These are phyloP conservation scores for Acanthamoeba triangularis DNA, from an alignment of 208 protist species.

Conservation along the genomic window DNA sequence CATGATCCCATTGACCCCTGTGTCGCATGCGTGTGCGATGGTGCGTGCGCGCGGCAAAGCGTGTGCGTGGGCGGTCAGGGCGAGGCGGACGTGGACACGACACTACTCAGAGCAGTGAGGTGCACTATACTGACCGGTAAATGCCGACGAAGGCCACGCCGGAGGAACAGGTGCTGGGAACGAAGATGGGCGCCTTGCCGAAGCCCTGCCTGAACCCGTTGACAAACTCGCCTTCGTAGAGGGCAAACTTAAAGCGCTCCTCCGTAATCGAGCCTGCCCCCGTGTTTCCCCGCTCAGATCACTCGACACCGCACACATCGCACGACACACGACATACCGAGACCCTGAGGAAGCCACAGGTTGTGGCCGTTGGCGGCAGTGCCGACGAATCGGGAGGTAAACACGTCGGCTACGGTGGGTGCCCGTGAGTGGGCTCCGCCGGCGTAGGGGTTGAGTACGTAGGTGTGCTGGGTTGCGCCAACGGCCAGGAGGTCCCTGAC, in stretches of 20 bases:
- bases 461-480: too few relatives aligned
- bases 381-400: background rate
- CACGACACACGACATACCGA: background rate
- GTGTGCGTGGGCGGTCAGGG: too few relatives aligned
- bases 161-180: background rate
- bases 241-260: background rate
- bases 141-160: background rate
- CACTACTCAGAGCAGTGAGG: background rate
- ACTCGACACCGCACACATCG: too few relatives aligned
- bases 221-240: constrained; percentile 54
- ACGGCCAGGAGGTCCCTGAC: too few relatives aligned
- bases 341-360: background rate
- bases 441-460: too few relatives aligned
- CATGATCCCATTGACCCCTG: constrained; percentile 9
- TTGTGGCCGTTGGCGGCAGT: background rate
- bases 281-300: too few relatives aligned
- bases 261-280: background rate
- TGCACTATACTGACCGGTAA: background rate
- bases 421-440: too few relatives aligned
- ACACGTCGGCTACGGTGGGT: background rate
- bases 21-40: background rate
- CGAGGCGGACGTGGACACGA: too few relatives aligned
- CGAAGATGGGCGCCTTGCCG: constrained; percentile 51
- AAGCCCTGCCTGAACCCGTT: constrained; percentile 42
- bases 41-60: background rate